Conservation (phyloP, 306 rosid species). For the Quercus bicolor region DNA sequence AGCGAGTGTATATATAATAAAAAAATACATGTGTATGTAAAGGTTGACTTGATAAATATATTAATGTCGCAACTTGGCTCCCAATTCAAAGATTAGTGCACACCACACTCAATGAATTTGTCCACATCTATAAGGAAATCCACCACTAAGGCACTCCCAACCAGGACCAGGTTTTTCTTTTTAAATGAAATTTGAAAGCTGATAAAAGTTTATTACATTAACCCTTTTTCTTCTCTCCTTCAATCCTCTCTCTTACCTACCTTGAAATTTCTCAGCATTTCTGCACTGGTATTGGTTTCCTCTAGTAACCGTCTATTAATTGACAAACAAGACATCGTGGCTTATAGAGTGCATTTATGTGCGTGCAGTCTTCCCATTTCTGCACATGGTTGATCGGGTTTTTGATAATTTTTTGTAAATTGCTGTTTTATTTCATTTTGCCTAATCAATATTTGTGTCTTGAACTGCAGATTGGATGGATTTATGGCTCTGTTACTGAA, state of each 20-base stretch:
- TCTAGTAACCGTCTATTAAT: not conserved
- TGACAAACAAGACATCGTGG: not conserved
- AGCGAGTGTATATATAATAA: too few relatives aligned
- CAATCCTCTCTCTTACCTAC: not conserved
- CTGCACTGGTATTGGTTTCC: not conserved
- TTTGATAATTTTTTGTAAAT: not conserved
- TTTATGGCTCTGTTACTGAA: conserved; percentile 96
- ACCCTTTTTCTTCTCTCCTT: not conserved
- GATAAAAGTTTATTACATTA: not conserved
- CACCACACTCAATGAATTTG: not conserved
- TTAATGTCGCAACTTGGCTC: not conserved
- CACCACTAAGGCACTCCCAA: not conserved
- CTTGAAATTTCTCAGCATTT: not conserved
- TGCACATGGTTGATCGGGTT: not conserved
- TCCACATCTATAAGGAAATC: not conserved
- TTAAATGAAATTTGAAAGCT: not conserved
- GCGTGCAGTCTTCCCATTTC: not conserved
- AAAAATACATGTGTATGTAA: too few relatives aligned
- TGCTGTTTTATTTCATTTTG: not conserved
- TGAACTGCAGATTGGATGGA: conserved; percentile 90
- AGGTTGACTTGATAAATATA: too few relatives aligned
- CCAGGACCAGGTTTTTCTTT: not conserved
- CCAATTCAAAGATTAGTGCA: not conserved
- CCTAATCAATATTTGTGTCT: conserved; percentile 11
- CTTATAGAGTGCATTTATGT: not conserved